These are phyloP conservation scores for Phellopilus nigrolimitatus DNA, from an alignment of 1,284 basidiomycete genomes.

Conservation along the genomic window DNA sequence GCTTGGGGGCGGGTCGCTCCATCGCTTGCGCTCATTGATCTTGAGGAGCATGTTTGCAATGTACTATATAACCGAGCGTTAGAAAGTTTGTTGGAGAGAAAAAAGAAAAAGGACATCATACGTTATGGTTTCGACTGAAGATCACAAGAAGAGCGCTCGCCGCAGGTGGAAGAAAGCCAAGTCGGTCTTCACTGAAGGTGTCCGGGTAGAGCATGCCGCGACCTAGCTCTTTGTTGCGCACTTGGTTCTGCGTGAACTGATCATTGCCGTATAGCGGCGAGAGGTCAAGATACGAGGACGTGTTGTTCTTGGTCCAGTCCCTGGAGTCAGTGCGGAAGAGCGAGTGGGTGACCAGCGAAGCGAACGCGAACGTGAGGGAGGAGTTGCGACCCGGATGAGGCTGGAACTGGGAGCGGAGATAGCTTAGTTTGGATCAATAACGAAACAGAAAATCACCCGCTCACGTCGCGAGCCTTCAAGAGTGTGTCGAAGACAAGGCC, in stretches of 20 bases:
- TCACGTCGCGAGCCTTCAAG: constrained; percentile 34
- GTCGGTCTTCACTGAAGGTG: constrained; percentile 42
- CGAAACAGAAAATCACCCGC: constrained; percentile 18
- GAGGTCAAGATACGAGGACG: constrained; percentile 52
- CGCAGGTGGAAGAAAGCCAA: constrained; percentile 38
- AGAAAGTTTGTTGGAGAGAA: neutral
- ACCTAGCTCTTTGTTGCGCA: constrained; percentile 38
- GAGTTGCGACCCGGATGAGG: constrained; percentile 46
- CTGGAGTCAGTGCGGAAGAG: constrained; percentile 38
- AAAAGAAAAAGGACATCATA: neutral
- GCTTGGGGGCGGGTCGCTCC: constrained; percentile 33
- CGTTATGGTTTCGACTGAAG: constrained; percentile 31
- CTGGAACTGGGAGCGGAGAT: constrained; percentile 14
- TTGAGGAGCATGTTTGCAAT: constrained; percentile 48
- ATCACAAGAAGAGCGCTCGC: constrained; percentile 32
- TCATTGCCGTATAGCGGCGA: constrained; percentile 36
- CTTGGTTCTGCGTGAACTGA: constrained; percentile 30
- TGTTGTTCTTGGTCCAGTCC: constrained; percentile 44
- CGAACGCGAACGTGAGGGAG: constrained; percentile 45
- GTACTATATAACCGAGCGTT: constrained; percentile 36
- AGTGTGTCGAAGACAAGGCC: constrained; percentile 46
- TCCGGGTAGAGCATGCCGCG: constrained; percentile 42
- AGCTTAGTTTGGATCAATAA: neutral
- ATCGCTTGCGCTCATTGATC: constrained; percentile 44
- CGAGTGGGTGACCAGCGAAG: constrained; percentile 42